Percentiles rank a stretch among this genome's conserved stretches.
Evolutionary conservation across 768 basidiomycete genomes (phyloP).

Genomic region (Thelephora ganbajun): DNA sequence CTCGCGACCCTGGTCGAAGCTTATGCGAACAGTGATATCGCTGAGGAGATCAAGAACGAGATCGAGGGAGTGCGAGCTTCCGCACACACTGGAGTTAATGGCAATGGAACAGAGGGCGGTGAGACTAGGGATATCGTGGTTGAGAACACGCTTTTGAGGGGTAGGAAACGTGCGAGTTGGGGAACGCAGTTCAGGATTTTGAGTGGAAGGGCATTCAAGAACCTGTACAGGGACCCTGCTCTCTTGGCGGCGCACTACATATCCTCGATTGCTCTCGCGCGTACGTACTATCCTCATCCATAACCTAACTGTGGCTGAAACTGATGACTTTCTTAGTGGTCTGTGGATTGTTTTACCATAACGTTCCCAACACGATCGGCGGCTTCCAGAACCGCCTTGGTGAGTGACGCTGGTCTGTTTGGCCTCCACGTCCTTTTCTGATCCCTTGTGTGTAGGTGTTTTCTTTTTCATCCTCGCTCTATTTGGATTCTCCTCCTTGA

Average conservation of each 20-base stretch:
- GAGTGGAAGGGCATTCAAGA: constrained; percentile 96
- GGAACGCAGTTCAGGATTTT: constrained; percentile 86
- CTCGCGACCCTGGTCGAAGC: constrained; percentile 62
- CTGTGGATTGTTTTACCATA: constrained; percentile 87
- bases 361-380: constrained; percentile 85
- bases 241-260: constrained; percentile 84
- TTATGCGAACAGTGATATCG: constrained; percentile 55
- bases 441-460: constrained; percentile 35
- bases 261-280: constrained; percentile 68
- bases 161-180: constrained; percentile 73
- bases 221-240: constrained; percentile 89
- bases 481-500: constrained; percentile 94
- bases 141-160: constrained; percentile 55
- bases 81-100: constrained; percentile 16
- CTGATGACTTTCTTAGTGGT: constrained; percentile 36
- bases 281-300: constrained; percentile 30
- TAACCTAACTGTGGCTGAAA: background rate
- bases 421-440: background rate
- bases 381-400: constrained; percentile 95
- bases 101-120: constrained; percentile 14
- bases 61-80: constrained; percentile 24
- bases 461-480: constrained; percentile 97
- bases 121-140: constrained; percentile 53
- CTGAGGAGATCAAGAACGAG: constrained; percentile 46
- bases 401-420: constrained; percentile 14